These are phyloP conservation scores for Euphrasia arctica DNA, from an alignment of 305 asterid genomes.

Conservation along the genomic window DNA sequence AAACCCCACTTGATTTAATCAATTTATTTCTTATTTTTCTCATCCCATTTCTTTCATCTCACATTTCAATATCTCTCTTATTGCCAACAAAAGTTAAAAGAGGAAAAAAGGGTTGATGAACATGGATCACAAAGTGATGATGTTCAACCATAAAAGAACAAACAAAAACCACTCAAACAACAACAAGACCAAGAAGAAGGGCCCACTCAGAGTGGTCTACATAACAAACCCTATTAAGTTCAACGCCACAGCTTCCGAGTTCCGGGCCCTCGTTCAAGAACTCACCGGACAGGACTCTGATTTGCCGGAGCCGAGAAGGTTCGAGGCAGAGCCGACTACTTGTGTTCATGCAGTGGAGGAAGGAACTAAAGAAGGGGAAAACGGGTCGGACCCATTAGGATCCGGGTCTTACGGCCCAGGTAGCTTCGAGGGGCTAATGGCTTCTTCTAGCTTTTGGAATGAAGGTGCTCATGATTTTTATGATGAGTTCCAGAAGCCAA, in stretches of 20 bases:
- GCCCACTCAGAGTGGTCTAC: slow-evolving; percentile 58
- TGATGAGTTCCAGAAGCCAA: background rate
- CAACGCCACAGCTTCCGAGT: slow-evolving; percentile 51
- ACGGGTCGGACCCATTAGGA: too few relatives aligned
- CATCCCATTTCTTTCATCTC: background rate
- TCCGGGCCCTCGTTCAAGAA: slow-evolving; percentile 67
- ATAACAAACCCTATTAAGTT: slow-evolving; percentile 76
- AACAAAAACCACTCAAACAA: slow-evolving; percentile 20
- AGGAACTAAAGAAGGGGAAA: background rate
- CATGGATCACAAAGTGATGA: slow-evolving; percentile 20
- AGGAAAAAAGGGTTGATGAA: background rate
- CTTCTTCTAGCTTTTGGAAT: slow-evolving; percentile 5
- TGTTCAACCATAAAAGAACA: slow-evolving; percentile 27
- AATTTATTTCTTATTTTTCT: too few relatives aligned
- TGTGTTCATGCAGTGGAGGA: background rate
- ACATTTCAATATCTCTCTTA: too few relatives aligned
- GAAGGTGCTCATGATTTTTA: background rate
- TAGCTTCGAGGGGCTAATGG: background rate
- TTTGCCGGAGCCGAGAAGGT: background rate
- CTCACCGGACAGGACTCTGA: slow-evolving; percentile 59
- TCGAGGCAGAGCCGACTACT: background rate
- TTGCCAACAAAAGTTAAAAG: too few relatives aligned
- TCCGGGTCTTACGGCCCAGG: background rate
- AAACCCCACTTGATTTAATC: background rate
- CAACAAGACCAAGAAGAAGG: slow-evolving; percentile 27